These are phyloP conservation scores for Allium cepa DNA, from an alignment of 106 monocot genomes.

Conservation along the genomic window DNA sequence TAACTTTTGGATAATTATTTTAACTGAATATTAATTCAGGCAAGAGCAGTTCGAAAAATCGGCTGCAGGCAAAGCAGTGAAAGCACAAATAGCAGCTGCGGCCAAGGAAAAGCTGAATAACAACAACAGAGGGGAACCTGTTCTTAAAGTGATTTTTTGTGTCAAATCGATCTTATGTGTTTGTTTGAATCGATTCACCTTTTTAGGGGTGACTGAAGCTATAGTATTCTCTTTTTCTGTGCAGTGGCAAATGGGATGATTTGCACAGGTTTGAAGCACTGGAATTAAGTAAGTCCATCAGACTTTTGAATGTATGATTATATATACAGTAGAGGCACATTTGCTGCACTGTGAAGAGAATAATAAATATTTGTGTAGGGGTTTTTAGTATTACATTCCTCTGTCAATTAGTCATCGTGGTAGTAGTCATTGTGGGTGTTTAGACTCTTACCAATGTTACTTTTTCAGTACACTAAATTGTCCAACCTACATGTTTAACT, in stretches of 20 bases:
- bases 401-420: no score
- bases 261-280: neutral
- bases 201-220: neutral
- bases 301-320: neutral
- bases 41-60: constrained; percentile 92
- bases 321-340: neutral
- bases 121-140: constrained; percentile 60
- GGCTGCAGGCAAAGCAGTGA: constrained; percentile 71
- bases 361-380: no score
- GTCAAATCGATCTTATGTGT: neutral
- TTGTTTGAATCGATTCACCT: neutral
- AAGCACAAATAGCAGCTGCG: constrained; percentile 54
- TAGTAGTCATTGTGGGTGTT: no score
- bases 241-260: constrained; percentile 12
- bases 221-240: neutral
- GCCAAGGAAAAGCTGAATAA: constrained; percentile 26
- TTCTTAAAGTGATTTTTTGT: constrained; percentile 51
- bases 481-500: no score
- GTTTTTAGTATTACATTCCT: no score
- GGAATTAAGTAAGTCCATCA: constrained; percentile 4
- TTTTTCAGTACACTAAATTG: no score
- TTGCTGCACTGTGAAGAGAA: no score
- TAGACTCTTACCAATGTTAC: no score
- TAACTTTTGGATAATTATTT: neutral
- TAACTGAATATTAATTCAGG: constrained; percentile 26